Evolutionary conservation across 352 stramenopile species (phyloP), one percentile per base, ranked within the genome.

Genomic region (Albugo candida): DNA sequence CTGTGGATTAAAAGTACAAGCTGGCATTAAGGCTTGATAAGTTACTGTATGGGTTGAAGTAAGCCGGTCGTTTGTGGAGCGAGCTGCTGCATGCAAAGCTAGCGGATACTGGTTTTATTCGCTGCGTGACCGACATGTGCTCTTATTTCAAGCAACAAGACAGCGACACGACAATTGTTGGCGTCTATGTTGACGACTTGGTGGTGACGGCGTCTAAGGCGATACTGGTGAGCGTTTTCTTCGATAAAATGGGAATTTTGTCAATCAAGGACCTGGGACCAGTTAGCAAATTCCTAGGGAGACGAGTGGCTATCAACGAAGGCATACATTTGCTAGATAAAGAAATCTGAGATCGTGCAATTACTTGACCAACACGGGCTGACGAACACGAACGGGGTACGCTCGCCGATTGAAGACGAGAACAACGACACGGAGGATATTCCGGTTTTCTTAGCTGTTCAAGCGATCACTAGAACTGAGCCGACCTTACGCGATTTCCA

Each of bases 161-260:
- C 0, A 8, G 3, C 16, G 43, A 39, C 0, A 47, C 45, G 2
- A 35, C 50, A 1, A 12, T n/a, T n/a, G n/a, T n/a, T n/a, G n/a
- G n/a, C n/a, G n/a, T n/a, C n/a, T n/a, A n/a, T n/a, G n/a, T n/a
- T 0, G 63, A 67, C 20, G 63, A 72, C 27, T 27, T 72, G 0
- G 16, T 72, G 5, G 55, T 54, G 50, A 38, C 37, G 0, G 50
- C 40, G 0, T 60, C 50, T 0, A 18, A 48, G 42, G 13, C 47
- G 13, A 1, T 0, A 1, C 45, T 37, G 0, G 43, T 59, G 1
- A 45, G 55, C 24, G 38, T 18, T 13, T 61, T 61, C 49, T 53
- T 54, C 35, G n/a, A 4, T 2, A 48, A 53, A 16, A 51, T 67
- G 34, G 11, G 0, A 0, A 11, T 11, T 11, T 48, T 64, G 1